Conservation (phyloP, 2,329 filamentous ascomycete genomes). For the Talaromyces piceae region DNA sequence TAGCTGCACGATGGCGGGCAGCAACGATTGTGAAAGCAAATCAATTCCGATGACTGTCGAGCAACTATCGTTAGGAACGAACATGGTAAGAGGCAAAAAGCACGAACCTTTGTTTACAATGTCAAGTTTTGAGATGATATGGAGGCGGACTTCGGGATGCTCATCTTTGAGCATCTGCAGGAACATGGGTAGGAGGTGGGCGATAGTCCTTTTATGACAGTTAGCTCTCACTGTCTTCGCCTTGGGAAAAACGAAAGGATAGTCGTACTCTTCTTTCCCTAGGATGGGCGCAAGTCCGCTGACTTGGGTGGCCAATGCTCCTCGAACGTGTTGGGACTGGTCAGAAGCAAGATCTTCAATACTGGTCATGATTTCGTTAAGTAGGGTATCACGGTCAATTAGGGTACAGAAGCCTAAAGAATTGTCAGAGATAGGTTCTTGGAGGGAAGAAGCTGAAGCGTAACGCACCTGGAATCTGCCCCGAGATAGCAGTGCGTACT, state of each 20-base stretch:
- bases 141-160: conserved; percentile 93
- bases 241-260: conserved; percentile 13
- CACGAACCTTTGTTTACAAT: conserved; percentile 82
- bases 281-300: conserved; percentile 93
- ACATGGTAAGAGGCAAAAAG: background rate
- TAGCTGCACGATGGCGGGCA: conserved; percentile 93
- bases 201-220: conserved; percentile 64
- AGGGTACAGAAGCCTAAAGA: conserved; percentile 75
- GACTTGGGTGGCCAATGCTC: conserved; percentile 91
- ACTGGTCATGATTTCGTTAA: conserved; percentile 93
- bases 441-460: background rate
- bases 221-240: conserved; percentile 3
- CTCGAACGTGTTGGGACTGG: conserved; percentile 91
- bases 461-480: conserved; percentile 74
- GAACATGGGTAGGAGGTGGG: conserved; percentile 97
- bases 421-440: conserved; percentile 15
- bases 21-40: conserved; percentile 86
- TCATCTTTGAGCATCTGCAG: conserved; percentile 99
- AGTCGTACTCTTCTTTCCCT: conserved; percentile 84
- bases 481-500: conserved; percentile 91
- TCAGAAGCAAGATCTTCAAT: conserved; percentile 96
- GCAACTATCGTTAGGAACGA: background rate
- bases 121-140: conserved; percentile 99
- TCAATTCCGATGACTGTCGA: conserved; percentile 88
- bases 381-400: conserved; percentile 76